Conservation (phyloP, 495 filamentous ascomycete genomes). For the Thozetella sp. region DNA sequence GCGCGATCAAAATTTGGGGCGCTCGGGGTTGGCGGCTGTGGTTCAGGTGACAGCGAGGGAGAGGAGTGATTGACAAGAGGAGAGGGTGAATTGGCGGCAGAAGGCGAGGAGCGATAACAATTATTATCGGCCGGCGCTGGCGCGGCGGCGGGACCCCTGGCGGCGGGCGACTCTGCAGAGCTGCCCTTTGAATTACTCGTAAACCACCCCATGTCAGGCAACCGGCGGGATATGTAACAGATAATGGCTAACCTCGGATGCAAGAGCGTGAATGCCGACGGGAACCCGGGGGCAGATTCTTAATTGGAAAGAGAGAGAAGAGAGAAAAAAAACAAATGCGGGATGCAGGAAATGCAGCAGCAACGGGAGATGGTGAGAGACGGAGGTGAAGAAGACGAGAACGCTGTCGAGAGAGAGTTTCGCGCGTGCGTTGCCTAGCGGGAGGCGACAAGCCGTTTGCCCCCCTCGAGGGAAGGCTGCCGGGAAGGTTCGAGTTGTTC, state of each 20-base stretch:
- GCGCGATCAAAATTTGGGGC: conserved; percentile 35
- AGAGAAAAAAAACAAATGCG: not conserved
- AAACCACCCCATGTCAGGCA: conserved; percentile 3
- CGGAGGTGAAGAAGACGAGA: too few species aligned
- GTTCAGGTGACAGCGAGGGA: conserved; percentile 31
- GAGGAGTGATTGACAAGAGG: conserved; percentile 31
- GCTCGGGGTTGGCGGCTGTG: conserved; percentile 39
- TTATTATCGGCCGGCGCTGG: conserved; percentile 22
- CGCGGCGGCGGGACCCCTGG: conserved; percentile 2
- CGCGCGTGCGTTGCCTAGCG: not conserved
- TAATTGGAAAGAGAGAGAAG: too few species aligned
- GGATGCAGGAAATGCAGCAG: not conserved
- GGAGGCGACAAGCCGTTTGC: not conserved
- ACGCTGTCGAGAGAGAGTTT: too few species aligned
- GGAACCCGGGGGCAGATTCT: too few species aligned
- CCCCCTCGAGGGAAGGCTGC: not conserved
- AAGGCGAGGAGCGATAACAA: conserved; percentile 31
- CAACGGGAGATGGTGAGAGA: not conserved
- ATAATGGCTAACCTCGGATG: conserved; percentile 4
- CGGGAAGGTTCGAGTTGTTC: not conserved
- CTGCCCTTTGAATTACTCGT: conserved; percentile 3
- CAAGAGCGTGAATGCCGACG: not conserved
- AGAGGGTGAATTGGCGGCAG: conserved; percentile 26
- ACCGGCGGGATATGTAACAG: conserved; percentile 1
- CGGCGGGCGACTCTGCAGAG: not conserved